Base-by-base conservation (phyloP, 129 eudicot species). In the Tagetes patula region DNA sequence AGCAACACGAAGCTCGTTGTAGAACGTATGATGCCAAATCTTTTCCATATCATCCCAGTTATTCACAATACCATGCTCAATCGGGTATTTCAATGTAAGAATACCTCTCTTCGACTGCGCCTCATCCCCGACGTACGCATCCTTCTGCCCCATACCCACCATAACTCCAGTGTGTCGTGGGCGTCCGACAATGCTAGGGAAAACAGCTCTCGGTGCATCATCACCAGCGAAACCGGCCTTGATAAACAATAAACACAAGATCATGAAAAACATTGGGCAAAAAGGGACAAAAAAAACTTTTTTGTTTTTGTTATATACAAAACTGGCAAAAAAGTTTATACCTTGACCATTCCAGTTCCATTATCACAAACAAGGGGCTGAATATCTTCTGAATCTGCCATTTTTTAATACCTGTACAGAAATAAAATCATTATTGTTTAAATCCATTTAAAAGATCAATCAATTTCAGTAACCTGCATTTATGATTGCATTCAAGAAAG, bases 311-410 rank as follows among this genome's bases (percentile, higher is more conserved):
- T 20, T 20, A 20, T 12, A 34, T 36, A 1, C 30, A 65, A 41
- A 54, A 63, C 38, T 5, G 5, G 67, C 39, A 36, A 34, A 61
- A 12, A 10, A 73, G 47, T 55, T 40, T 37, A 64, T 78, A 82
- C 86, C 86, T 85, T 85, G 54, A 85, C 89, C 86, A 82, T 82
- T 78, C 85, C 85, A 45, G 87, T 84, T 67, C 87, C 87, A 77
- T 84, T 84, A 48, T 84, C 87, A 48, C 87, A 85, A 84, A 85
- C 89, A 41, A 85, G 89, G 59, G 89, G 86, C 45, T 85, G 89
- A 79, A 85, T 78, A 79, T 85, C 89, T 77, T 85, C 86, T 10
- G 80, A 56, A 9, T 85, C 89, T 9, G 84, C 89, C 89, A 85
- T 85, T 76, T 75, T 82, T 37, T 64, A 78, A 8, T 50, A 48